Base-by-base conservation (phyloP, 1,139 yeast genomes). In the Yamadazyma sp. region DNA sequence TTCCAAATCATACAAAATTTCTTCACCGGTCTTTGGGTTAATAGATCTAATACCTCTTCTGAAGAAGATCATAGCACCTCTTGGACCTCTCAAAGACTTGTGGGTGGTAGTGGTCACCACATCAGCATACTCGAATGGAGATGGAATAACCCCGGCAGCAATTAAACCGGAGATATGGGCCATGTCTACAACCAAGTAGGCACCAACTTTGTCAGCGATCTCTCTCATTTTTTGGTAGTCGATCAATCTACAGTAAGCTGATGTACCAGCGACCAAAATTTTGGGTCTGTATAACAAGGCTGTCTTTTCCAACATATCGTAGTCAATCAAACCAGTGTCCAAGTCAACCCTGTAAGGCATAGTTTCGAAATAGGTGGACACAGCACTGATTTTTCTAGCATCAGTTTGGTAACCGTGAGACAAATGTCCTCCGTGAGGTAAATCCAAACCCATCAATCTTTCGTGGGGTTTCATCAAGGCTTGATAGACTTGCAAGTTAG, bases 51-150 rank as follows among this genome's bases (percentile, higher is more conserved):
- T 85, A 56, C 97, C 97, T 75, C 88, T 87, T 75, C 97, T 85
- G 82, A 86, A 92, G 78, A 92, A 92, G 67, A 92, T 92, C 92
- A 92, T 86, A 43, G 98, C 95, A 64, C 98, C 98, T 71, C 98
- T 86, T 62, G 98, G 98, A 45, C 98, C 98, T 73, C 98, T 86
- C 60, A 92, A 78, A 29, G 97, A 89, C 73, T 92, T 92, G 78
- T 92, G 98, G 45, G 97, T 88, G 43, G 98, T 92, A 57, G 97
- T 92, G 50, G 98, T 92, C 59, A 92, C 98, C 57, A 92, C 86
- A 67, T 92, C 98, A 47, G 97, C 92, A 67, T 86, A 86, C 62
- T 87, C 90, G 67, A 92, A 92, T 44, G 98, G 98, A 42, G 95
- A 85, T 59, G 95, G 95, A 46, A 88, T 87, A 43, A 90, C 97